Conservation (phyloP, 148 eudicot genomes). For the Cornus controversa region DNA sequence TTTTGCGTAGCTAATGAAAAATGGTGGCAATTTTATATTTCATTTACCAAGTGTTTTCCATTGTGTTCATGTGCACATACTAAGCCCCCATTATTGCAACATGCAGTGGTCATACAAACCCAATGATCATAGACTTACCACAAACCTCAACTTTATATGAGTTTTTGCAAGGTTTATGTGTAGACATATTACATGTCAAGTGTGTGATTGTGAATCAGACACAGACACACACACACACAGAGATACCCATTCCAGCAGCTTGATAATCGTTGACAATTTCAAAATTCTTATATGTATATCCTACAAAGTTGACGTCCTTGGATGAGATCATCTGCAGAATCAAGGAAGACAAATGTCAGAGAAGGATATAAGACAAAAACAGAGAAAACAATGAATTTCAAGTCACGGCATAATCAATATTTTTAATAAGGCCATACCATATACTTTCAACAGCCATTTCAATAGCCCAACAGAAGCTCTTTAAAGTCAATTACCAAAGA, state of each 20-base stretch:
- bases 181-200: not conserved
- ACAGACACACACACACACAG: slow-evolving; percentile 29
- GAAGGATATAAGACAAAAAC: not conserved
- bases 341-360: slow-evolving; percentile 11
- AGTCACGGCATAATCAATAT: not conserved
- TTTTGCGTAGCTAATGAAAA: too few relatives aligned
- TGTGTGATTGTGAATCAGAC: not conserved
- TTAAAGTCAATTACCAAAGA: not conserved
- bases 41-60: too few relatives aligned
- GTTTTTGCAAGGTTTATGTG: not conserved
- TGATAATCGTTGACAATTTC: slow-evolving; percentile 95
- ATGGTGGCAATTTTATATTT: too few relatives aligned
- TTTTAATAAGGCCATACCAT: not conserved
- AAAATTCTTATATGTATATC: slow-evolving; percentile 93
- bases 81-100: not conserved
- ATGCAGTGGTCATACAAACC: not conserved
- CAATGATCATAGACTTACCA: not conserved
- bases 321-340: slow-evolving; percentile 83
- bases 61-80: not conserved
- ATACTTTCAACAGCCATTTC: not conserved
- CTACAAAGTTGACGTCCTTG: slow-evolving; percentile 92
- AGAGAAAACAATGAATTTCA: not conserved
- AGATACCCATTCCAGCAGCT: slow-evolving; percentile 92
- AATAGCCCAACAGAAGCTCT: not conserved
- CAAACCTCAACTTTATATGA: not conserved